Percentiles rank a stretch among this genome's conserved stretches.
Evolutionary conservation across 345 rosid species (phyloP).

Genomic region (Odontarrhena argentea): DNA sequence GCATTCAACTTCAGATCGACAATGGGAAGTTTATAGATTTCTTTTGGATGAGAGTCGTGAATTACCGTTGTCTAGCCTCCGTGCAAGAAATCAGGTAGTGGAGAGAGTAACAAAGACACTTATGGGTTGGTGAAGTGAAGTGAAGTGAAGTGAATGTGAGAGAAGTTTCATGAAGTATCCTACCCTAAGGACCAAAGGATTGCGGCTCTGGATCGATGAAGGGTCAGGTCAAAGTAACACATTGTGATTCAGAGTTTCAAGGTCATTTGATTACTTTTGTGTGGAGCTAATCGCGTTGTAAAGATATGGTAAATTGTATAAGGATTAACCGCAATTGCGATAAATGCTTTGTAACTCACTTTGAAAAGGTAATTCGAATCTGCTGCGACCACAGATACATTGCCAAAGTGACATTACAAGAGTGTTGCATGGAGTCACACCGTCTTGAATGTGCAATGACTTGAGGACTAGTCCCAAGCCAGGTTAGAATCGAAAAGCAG

Average conservation of each 20-base stretch:
- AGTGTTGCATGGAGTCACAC: background rate
- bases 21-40: slow-evolving; percentile 85
- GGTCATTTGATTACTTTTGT: slow-evolving; percentile 21
- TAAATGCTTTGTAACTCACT: slow-evolving; percentile 32
- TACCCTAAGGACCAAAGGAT: background rate
- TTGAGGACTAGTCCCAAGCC: background rate
- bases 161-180: background rate
- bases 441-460: slow-evolving; percentile 3
- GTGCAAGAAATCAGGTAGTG: slow-evolving; percentile 56
- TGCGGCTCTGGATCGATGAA: slow-evolving; percentile 12
- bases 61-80: slow-evolving; percentile 50
- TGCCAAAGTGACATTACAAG: background rate
- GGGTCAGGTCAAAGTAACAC: background rate
- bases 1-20: slow-evolving; percentile 51
- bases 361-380: slow-evolving; percentile 11
- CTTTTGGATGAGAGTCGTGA: slow-evolving; percentile 64
- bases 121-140: slow-evolving; percentile 72
- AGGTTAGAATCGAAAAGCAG: background rate
- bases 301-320: slow-evolving; percentile 17
- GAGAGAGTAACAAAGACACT: slow-evolving; percentile 61
- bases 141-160: slow-evolving; percentile 36
- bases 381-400: background rate
- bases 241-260: slow-evolving; percentile 13
- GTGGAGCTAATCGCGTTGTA: slow-evolving; percentile 29
- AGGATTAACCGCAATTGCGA: slow-evolving; percentile 25